phyloP scores from a whole-genome alignment of 768 basidiomycete genomes.

The Clathrus columnatus region DNA sequence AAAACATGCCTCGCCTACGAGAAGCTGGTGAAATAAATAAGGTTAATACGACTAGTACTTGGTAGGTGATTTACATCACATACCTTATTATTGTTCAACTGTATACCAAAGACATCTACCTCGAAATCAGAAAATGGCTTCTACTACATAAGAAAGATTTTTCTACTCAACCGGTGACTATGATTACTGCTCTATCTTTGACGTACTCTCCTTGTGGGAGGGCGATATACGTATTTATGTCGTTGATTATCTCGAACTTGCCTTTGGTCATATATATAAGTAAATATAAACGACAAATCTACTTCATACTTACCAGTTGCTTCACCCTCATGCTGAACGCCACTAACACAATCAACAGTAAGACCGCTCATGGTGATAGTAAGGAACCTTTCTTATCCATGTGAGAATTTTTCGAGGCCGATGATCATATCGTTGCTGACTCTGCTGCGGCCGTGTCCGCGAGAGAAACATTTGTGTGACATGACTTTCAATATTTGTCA shows the following conservation, averaged over 20 bases:
- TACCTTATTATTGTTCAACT: conserved; percentile 12
- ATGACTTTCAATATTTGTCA: no score
- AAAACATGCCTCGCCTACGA: background rate
- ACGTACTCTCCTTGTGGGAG: conserved; percentile 19
- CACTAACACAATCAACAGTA: conserved; percentile 8
- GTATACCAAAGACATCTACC: conserved; percentile 10
- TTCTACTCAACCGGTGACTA: conserved; percentile 15
- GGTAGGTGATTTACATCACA: background rate
- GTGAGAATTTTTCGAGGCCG: background rate
- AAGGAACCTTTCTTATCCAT: background rate
- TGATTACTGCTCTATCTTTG: conserved; percentile 21
- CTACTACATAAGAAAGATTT: background rate
- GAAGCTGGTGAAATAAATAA: background rate
- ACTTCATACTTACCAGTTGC: background rate
- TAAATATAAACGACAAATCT: background rate
- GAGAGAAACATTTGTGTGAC: no score
- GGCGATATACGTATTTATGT: conserved; percentile 18
- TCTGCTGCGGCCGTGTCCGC: no score
- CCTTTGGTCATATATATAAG: conserved; percentile 5
- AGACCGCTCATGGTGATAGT: conserved; percentile 9
- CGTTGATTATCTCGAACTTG: conserved; percentile 14
- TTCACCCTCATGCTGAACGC: conserved; percentile 10
- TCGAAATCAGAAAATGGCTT: background rate
- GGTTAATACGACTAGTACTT: background rate
- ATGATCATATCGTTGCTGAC: background rate